Evolutionary conservation across 192 early-diverging fungal genomes (phyloP).

Genomic region (Umbelopsis ramanniana): DNA sequence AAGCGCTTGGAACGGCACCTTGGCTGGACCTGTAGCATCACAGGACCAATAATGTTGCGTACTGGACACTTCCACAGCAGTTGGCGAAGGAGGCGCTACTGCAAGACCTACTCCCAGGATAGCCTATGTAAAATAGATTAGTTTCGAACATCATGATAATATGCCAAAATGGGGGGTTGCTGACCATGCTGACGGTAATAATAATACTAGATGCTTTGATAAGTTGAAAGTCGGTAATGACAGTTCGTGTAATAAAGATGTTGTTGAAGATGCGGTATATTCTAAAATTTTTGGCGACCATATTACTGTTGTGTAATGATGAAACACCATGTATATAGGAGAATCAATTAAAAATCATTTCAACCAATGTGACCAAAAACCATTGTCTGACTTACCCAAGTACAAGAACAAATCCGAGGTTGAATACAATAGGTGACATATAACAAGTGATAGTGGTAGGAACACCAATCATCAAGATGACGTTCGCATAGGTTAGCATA

Average conservation of each 20-base stretch:
- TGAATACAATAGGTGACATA: slow-evolving; percentile 41
- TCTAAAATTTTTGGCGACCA: slow-evolving; percentile 59
- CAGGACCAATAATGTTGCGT: slow-evolving; percentile 51
- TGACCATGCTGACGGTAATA: slow-evolving; percentile 45
- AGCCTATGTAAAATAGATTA: slow-evolving; percentile 23
- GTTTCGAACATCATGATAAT: background rate
- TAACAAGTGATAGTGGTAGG: slow-evolving; percentile 46
- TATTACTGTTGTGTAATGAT: slow-evolving; percentile 36
- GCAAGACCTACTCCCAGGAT: slow-evolving; percentile 43
- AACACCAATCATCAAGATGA: slow-evolving; percentile 42
- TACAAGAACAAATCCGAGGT: slow-evolving; percentile 46
- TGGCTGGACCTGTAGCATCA: slow-evolving; percentile 26
- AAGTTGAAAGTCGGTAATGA: slow-evolving; percentile 50
- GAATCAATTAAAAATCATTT: too few species aligned
- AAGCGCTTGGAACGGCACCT: slow-evolving; percentile 36
- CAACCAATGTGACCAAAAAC: too few species aligned
- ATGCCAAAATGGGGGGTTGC: background rate
- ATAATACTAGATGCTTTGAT: slow-evolving; percentile 47
- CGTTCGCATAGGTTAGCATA: slow-evolving; percentile 46
- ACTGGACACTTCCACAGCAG: slow-evolving; percentile 35
- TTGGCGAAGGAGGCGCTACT: slow-evolving; percentile 35
- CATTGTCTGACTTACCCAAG: slow-evolving; percentile 29
- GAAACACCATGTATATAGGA: too few species aligned
- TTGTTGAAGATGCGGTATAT: slow-evolving; percentile 61
- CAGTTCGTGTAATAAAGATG: slow-evolving; percentile 51